phyloP scores from a whole-genome alignment of 495 filamentous ascomycete species.

The Lichenothelia convexa region DNA sequence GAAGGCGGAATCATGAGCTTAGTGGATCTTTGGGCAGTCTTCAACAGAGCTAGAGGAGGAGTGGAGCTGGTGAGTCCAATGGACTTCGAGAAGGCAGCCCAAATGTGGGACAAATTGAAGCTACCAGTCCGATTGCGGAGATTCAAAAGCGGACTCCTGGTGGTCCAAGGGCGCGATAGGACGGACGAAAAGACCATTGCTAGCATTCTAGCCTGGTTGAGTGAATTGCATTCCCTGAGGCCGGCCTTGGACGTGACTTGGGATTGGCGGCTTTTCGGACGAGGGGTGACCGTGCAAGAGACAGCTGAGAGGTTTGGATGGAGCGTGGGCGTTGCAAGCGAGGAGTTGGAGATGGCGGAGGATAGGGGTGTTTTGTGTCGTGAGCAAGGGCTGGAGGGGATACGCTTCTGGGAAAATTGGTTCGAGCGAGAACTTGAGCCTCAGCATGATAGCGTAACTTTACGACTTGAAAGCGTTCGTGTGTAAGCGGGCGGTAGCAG shows the following conservation, averaged over 20 bases:
- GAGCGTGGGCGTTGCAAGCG: conserved; percentile 94
- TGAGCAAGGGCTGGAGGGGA: conserved; percentile 22
- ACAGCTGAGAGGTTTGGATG: conserved; percentile 82
- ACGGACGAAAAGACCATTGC: conserved; percentile 81
- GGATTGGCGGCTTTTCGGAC: conserved; percentile 62
- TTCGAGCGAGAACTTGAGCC: conserved; percentile 7
- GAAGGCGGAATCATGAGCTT: conserved; percentile 90
- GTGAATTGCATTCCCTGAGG: conserved; percentile 21
- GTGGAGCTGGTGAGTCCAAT: conserved; percentile 85
- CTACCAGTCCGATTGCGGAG: conserved; percentile 71
- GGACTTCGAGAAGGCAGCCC: conserved; percentile 80
- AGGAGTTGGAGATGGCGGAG: conserved; percentile 82
- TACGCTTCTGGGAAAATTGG: conserved; percentile 26
- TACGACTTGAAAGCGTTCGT: no score
- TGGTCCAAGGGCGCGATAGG: conserved; percentile 74
- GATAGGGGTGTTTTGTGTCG: conserved; percentile 23
- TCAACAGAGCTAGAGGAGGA: conserved; percentile 87
- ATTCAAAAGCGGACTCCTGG: conserved; percentile 82
- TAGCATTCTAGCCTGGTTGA: conserved; percentile 57
- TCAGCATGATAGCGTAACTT: no score
- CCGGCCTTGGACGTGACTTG: conserved; percentile 46
- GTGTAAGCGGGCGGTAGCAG: no score
- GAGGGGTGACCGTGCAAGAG: conserved; percentile 78
- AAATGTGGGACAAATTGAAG: conserved; percentile 72
- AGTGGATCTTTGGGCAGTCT: conserved; percentile 91